These are phyloP conservation scores for Diplotaxis tenuifolia DNA, from an alignment of 345 rosid species.

Conservation along the genomic window DNA sequence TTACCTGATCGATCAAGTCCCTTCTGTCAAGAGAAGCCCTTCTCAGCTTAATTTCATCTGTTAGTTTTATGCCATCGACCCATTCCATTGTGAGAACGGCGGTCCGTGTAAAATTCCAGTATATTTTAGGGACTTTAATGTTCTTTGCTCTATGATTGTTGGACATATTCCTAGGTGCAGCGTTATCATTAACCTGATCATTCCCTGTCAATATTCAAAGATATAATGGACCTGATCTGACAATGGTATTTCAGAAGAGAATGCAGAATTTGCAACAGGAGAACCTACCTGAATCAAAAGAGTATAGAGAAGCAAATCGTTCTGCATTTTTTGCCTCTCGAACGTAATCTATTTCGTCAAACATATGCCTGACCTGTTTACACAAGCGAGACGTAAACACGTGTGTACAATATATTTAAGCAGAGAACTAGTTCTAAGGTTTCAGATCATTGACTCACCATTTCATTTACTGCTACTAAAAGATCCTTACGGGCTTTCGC, in stretches of 20 bases:
- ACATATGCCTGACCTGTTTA: slow-evolving; percentile 98
- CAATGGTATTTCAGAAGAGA: slow-evolving; percentile 5
- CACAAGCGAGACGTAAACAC: slow-evolving; percentile 51
- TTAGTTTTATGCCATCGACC: slow-evolving; percentile 93
- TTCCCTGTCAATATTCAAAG: slow-evolving; percentile 40
- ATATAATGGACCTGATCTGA: not conserved
- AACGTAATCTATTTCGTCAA: slow-evolving; percentile 90
- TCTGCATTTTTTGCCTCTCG: slow-evolving; percentile 93
- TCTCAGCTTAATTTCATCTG: slow-evolving; percentile 60
- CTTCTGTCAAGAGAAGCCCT: slow-evolving; percentile 62
- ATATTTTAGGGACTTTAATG: slow-evolving; percentile 86
- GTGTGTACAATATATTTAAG: slow-evolving; percentile 32
- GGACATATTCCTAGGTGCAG: slow-evolving; percentile 34
- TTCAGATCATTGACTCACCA: slow-evolving; percentile 53
- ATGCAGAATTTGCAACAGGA: slow-evolving; percentile 1
- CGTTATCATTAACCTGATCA: slow-evolving; percentile 37
- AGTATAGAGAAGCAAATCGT: slow-evolving; percentile 79
- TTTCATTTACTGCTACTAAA: slow-evolving; percentile 84
- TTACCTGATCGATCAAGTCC: slow-evolving; percentile 86
- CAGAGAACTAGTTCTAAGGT: slow-evolving; percentile 6
- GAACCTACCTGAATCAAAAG: slow-evolving; percentile 52
- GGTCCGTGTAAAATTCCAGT: slow-evolving; percentile 76
- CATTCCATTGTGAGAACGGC: slow-evolving; percentile 98
- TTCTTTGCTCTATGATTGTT: slow-evolving; percentile 41
- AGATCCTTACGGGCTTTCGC: slow-evolving; percentile 89